Conservation (phyloP, 805 yeast species). For the Barnettozyma californica region DNA sequence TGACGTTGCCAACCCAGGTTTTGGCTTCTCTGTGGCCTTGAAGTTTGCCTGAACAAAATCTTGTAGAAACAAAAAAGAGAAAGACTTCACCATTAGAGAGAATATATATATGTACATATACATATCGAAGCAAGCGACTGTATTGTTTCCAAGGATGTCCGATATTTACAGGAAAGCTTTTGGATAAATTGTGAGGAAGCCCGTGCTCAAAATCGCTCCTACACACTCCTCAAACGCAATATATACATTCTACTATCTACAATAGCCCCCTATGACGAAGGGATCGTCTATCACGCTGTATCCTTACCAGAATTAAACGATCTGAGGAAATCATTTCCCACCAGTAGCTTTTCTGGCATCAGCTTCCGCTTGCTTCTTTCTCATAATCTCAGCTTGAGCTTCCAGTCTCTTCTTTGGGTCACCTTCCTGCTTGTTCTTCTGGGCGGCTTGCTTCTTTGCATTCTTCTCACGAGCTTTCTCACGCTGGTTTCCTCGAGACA, state of each 20-base stretch:
- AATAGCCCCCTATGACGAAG: neutral
- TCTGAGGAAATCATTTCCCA: neutral
- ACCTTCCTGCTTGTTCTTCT: constrained; percentile 62
- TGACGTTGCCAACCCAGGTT: constrained; percentile 48
- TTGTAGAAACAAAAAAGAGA: no score
- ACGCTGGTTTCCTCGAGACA: constrained; percentile 97
- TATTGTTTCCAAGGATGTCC: no score
- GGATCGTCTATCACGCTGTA: no score
- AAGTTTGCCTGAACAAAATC: constrained; percentile 26
- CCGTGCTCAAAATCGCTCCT: neutral
- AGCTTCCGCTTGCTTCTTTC: constrained; percentile 79
- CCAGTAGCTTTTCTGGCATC: constrained; percentile 44
- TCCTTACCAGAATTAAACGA: neutral
- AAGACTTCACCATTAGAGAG: neutral
- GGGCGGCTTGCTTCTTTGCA: constrained; percentile 71
- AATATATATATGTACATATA: no score
- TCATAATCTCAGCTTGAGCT: constrained; percentile 82
- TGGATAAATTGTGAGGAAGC: no score
- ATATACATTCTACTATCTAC: constrained; percentile 1
- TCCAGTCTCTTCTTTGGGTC: constrained; percentile 85
- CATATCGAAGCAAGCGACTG: neutral
- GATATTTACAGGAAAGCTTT: no score
- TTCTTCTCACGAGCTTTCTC: constrained; percentile 90
- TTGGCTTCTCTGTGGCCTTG: constrained; percentile 48
- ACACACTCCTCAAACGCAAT: neutral